phyloP scores from a whole-genome alignment of 2,329 filamentous ascomycete genomes.

The Trichoderma koningiopsis region DNA sequence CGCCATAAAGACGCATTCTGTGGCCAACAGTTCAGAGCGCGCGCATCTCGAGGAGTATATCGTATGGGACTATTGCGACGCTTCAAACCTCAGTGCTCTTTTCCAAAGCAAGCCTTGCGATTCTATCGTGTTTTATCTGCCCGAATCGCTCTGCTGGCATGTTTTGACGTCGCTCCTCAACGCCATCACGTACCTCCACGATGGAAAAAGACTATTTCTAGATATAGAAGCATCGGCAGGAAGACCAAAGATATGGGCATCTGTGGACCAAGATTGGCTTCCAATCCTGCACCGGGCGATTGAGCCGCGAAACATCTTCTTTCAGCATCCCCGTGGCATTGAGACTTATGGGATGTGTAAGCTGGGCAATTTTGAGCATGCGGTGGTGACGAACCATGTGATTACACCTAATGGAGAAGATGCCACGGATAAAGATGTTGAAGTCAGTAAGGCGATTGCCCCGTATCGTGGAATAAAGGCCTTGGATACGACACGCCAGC shows the following conservation, averaged over 20 bases:
- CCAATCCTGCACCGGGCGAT: slow-evolving; percentile 55
- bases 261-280: slow-evolving; percentile 49
- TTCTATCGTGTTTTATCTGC: slow-evolving; percentile 42
- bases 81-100: slow-evolving; percentile 50
- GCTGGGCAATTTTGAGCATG: slow-evolving; percentile 51
- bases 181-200: slow-evolving; percentile 57
- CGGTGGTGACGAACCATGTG: slow-evolving; percentile 44
- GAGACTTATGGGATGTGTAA: slow-evolving; percentile 59
- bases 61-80: slow-evolving; percentile 57
- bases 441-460: slow-evolving; percentile 27
- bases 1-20: slow-evolving; percentile 35
- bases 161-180: slow-evolving; percentile 51
- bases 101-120: slow-evolving; percentile 36
- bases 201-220: slow-evolving; percentile 43
- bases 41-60: slow-evolving; percentile 39
- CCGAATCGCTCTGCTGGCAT: slow-evolving; percentile 59
- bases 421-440: neutral
- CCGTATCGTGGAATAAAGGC: slow-evolving; percentile 27
- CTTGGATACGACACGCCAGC: slow-evolving; percentile 9
- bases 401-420: slow-evolving; percentile 1
- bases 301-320: slow-evolving; percentile 51
- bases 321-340: slow-evolving; percentile 49
- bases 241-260: slow-evolving; percentile 24
- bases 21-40: slow-evolving; percentile 20
- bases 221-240: slow-evolving; percentile 19